Conservation (phyloP, 441 rosid species). For the Euphorbia corollata region DNA sequence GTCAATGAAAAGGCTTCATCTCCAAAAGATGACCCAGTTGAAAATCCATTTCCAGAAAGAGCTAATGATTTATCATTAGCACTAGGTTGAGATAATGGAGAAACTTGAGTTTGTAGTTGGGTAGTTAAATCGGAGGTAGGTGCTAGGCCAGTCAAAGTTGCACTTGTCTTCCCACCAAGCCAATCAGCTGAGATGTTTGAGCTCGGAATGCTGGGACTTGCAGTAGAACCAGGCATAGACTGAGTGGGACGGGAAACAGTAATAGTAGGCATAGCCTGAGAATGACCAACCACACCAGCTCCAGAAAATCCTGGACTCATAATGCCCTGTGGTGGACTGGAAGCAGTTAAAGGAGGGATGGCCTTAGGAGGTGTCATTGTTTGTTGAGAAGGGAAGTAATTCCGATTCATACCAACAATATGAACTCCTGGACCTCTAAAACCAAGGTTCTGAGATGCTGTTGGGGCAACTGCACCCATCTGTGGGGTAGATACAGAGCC, state of each 20-base stretch:
- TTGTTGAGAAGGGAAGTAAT: conserved; percentile 49
- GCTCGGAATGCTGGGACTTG: conserved; percentile 34
- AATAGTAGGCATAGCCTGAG: conserved; percentile 33
- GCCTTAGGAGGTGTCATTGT: conserved; percentile 38
- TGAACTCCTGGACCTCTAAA: conserved; percentile 56
- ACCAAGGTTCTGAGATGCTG: conserved; percentile 40
- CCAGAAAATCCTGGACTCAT: conserved; percentile 42
- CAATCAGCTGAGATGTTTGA: conserved; percentile 45
- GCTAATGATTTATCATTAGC: conserved; percentile 39
- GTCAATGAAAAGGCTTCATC: conserved; percentile 51
- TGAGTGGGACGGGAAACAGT: conserved; percentile 38
- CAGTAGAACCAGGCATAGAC: conserved; percentile 29
- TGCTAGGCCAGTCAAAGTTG: conserved; percentile 36
- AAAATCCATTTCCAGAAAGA: conserved; percentile 58
- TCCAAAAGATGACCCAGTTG: conserved; percentile 43
- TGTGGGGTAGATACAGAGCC: no score
- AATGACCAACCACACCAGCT: conserved; percentile 41
- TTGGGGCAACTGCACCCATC: conserved; percentile 25
- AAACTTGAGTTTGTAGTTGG: conserved; percentile 36
- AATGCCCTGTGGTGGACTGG: conserved; percentile 39
- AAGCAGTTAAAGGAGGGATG: conserved; percentile 35
- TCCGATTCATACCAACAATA: conserved; percentile 41
- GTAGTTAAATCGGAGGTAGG: conserved; percentile 33
- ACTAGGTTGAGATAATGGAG: conserved; percentile 32
- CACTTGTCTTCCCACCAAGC: conserved; percentile 48